A percentile compares a stretch with the other conserved stretches of the same genome.
Evolutionary conservation across 2,329 filamentous ascomycete genomes (phyloP).

Genomic region (Exophiala dermatitidis): DNA sequence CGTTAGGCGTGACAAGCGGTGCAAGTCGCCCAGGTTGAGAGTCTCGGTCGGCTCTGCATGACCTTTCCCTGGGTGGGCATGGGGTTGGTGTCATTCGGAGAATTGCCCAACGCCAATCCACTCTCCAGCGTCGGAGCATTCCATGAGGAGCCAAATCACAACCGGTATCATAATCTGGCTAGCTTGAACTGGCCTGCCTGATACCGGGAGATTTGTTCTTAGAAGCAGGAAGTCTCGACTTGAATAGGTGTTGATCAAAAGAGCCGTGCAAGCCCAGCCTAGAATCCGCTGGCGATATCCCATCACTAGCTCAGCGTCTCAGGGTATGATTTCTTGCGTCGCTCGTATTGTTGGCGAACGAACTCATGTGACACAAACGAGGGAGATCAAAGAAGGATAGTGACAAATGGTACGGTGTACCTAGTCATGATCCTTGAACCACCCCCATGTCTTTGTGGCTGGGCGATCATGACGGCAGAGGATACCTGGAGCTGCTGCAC

Average conservation of each 20-base stretch:
- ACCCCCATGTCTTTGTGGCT: conserved; percentile 12
- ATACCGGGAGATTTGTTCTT: background rate
- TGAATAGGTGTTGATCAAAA: conserved; percentile 10
- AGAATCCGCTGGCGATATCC: conserved; percentile 3
- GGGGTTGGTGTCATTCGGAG: conserved; percentile 15
- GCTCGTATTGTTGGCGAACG: conserved; percentile 9
- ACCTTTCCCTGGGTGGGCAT: conserved; percentile 1
- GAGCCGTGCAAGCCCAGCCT: conserved; percentile 4
- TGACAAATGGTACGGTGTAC: conserved; percentile 19
- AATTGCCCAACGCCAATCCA: conserved; percentile 17
- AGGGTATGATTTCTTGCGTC: conserved; percentile 18
- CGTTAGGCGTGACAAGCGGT: conserved; percentile 2
- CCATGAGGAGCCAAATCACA: background rate
- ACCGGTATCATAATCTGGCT: background rate
- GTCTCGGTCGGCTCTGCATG: conserved; percentile 13
- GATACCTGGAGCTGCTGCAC: conserved; percentile 1
- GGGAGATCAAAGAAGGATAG: conserved; percentile 5
- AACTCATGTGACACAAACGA: conserved; percentile 17
- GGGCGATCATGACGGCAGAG: conserved; percentile 17
- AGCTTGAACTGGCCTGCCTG: background rate
- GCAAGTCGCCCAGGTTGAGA: conserved; percentile 1
- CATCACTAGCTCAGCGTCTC: conserved; percentile 10
- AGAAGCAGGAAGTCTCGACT: conserved; percentile 2
- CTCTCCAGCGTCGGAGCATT: background rate
- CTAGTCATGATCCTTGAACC: conserved; percentile 1